Evolutionary conservation across 2,329 filamentous ascomycete species (phyloP), one percentile per base, ranked within the genome.

Genomic region (Stenocarpella maydis): DNA sequence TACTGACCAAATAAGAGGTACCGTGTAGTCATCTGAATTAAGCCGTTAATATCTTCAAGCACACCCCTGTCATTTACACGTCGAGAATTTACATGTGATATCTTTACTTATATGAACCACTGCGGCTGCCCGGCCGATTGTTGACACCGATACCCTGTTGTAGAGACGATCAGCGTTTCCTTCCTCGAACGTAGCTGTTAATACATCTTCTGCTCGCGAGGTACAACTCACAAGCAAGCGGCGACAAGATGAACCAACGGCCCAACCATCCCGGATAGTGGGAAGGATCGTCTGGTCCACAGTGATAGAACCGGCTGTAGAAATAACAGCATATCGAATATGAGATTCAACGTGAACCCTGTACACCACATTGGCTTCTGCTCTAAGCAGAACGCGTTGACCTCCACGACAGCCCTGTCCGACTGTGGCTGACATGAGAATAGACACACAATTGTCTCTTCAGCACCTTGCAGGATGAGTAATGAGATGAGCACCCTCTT

Each of bases 321-420:
- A 31, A 67, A 60, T 9, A 67, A 21, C 5, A 49, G 10, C 2
- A 60, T 21, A 41, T 34, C 53, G 17, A 67, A 67, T 7, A 60
- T 50, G 4, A 67, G 53, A 28, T 67, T 67, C 39, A 67, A 47
- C 21, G 53, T 60, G 65, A 67, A 60, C 26, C 65, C 65, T 1
- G 65, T 67, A 9, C 60, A 67, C 65, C 65, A 67, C 65, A 67
- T 67, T 9, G 65, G 65, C 45, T n/a, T 47, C 41, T 52, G 53
- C 21, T 67, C 28, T 17, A 67, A 58, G 34, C 65, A 67, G n/a
- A 49, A 8, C 52, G 53, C 53, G 21, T 67, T 24, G 17, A 67
- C 34, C 21, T 10, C 26, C 41, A 67, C 43, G 21, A 67, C 37
- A 8, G 53, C 41, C 39, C n/a, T 34, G 14, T 41, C 53, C 15